Conservation (phyloP, 768 basidiomycete genomes). For the Serendipita sp. region DNA sequence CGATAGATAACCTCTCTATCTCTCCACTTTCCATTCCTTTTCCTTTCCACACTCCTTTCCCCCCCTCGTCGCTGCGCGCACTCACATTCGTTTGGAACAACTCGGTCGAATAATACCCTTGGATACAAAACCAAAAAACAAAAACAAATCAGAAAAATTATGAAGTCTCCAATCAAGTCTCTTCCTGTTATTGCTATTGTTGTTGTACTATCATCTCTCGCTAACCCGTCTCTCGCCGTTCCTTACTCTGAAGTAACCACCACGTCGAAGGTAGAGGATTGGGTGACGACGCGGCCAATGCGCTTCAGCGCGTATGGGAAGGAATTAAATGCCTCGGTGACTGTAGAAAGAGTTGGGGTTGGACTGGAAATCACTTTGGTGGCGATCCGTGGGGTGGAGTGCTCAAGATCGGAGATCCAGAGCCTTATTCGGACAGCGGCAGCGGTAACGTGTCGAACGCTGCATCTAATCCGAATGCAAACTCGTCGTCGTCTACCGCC, state of each 20-base stretch:
- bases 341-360: conserved; percentile 31
- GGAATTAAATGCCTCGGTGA: conserved; percentile 20
- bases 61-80: not conserved
- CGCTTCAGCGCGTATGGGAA: conserved; percentile 1
- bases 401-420: conserved; percentile 19
- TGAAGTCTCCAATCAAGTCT: not conserved
- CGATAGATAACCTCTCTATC: not conserved
- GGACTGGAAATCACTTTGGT: conserved; percentile 33
- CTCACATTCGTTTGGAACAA: not conserved
- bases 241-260: not conserved
- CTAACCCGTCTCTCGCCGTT: not conserved
- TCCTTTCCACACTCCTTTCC: not conserved
- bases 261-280: not conserved
- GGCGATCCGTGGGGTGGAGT: conserved; percentile 42
- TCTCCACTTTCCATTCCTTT: not conserved
- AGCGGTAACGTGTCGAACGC: conserved; percentile 7
- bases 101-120: not conserved
- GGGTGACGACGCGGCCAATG: not conserved
- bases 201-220: not conserved
- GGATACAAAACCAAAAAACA: not conserved
- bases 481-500: not conserved
- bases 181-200: not conserved
- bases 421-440: conserved; percentile 22
- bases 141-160: not conserved
- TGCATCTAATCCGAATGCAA: not conserved